Conservation (phyloP, 305 asterid genomes). For the Petunia hybrid region DNA sequence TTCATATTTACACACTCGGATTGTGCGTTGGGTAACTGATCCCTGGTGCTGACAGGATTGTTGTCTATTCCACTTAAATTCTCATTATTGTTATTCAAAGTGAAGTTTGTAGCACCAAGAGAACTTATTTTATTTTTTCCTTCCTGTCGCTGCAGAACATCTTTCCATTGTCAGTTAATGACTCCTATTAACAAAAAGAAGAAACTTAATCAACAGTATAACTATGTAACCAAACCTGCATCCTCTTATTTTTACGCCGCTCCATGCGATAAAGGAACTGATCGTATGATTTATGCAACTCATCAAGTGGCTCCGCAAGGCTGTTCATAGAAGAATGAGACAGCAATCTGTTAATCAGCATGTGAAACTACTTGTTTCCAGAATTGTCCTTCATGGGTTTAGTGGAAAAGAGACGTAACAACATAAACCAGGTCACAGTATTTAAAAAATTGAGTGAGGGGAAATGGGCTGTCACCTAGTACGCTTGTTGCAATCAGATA, state of each 20-base stretch:
- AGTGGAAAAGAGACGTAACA: conserved; percentile 1
- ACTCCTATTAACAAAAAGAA: conserved; percentile 29
- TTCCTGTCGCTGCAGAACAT: conserved; percentile 54
- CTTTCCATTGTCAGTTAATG: conserved; percentile 43
- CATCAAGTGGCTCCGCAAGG: conserved; percentile 88
- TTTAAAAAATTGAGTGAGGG: neutral
- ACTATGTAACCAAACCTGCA: conserved; percentile 56
- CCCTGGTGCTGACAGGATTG: conserved; percentile 32
- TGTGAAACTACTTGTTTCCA: conserved; percentile 24
- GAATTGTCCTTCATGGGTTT: neutral
- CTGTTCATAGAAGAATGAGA: conserved; percentile 49
- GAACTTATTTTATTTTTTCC: conserved; percentile 42
- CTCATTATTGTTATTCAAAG: conserved; percentile 44
- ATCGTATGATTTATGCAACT: conserved; percentile 82
- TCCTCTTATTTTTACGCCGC: conserved; percentile 61
- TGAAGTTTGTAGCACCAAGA: conserved; percentile 31
- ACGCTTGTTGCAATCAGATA: conserved; percentile 23
- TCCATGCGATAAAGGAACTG: conserved; percentile 78
- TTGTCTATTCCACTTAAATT: conserved; percentile 35
- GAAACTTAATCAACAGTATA: conserved; percentile 29
- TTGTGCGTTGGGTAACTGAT: conserved; percentile 36
- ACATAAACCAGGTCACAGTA: neutral
- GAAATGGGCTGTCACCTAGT: neutral
- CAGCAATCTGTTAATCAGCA: conserved; percentile 16
- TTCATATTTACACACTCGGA: conserved; percentile 36